phyloP scores from a whole-genome alignment of 1,284 basidiomycete genomes.

The Prillingera fragicola region DNA sequence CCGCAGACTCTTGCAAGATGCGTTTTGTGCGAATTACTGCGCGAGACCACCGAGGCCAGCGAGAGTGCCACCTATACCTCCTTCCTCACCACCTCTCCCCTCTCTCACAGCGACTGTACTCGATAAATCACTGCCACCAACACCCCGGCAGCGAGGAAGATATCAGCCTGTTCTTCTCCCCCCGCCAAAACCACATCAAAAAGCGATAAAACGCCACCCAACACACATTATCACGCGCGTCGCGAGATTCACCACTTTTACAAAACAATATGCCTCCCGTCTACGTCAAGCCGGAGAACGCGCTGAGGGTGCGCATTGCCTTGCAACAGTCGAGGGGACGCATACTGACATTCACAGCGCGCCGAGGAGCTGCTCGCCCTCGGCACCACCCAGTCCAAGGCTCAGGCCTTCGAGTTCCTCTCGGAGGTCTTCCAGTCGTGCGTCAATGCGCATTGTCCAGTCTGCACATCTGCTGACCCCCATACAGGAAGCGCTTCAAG shows the following conservation, averaged over 20 bases:
- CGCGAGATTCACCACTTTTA: background rate
- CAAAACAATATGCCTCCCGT: constrained; percentile 41
- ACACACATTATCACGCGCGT: background rate
- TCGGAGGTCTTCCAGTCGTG: constrained; percentile 48
- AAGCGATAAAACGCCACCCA: constrained; percentile 1
- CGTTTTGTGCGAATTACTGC: too few species aligned
- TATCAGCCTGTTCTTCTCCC: constrained; percentile 20
- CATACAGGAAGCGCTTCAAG: constrained; percentile 72
- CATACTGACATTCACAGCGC: constrained; percentile 25
- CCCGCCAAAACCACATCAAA: constrained; percentile 1
- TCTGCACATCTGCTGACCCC: constrained; percentile 1
- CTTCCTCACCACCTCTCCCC: constrained; percentile 9
- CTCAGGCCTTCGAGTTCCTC: constrained; percentile 48
- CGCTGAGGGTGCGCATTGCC: constrained; percentile 43
- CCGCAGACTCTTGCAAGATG: too few species aligned
- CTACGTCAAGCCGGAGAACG: constrained; percentile 49
- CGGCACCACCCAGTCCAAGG: constrained; percentile 43
- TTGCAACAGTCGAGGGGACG: background rate
- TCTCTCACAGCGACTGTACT: constrained; percentile 24
- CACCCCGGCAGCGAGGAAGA: constrained; percentile 32
- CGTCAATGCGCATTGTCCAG: constrained; percentile 11
- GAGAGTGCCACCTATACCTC: constrained; percentile 3
- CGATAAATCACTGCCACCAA: constrained; percentile 32
- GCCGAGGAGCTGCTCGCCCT: constrained; percentile 48
- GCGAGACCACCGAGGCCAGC: too few species aligned